phyloP scores from a whole-genome alignment of 2,329 filamentous ascomycete genomes.

The Apiospora malaysiana region DNA sequence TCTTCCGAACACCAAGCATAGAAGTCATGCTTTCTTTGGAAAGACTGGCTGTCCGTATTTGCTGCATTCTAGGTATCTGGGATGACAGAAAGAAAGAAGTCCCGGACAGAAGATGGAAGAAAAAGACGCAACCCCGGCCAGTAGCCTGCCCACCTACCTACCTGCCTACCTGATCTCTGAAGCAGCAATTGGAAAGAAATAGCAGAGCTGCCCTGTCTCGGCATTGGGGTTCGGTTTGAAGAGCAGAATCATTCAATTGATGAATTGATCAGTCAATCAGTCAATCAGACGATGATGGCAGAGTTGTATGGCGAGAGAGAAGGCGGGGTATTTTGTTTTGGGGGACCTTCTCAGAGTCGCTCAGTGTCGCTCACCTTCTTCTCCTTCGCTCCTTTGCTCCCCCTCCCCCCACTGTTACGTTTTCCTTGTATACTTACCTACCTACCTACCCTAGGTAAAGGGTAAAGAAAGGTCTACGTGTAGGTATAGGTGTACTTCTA shows the following conservation, averaged over 20 bases:
- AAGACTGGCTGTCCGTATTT: background rate
- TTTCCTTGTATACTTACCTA: background rate
- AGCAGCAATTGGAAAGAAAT: background rate
- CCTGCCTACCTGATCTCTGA: background rate
- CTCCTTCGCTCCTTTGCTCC: too few relatives aligned
- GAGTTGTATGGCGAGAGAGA: background rate
- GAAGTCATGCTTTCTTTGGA: background rate
- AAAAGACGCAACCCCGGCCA: too few relatives aligned
- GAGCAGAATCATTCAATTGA: background rate
- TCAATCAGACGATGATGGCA: constrained; percentile 3
- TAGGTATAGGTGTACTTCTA: background rate
- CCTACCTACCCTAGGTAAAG: too few relatives aligned
- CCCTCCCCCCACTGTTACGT: background rate
- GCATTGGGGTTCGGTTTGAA: background rate
- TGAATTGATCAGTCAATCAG: too few relatives aligned
- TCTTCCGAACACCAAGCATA: background rate
- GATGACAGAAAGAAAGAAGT: background rate
- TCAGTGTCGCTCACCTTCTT: too few relatives aligned
- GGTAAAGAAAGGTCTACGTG: too few relatives aligned
- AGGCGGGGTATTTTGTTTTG: constrained; percentile 1
- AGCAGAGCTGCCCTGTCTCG: too few relatives aligned
- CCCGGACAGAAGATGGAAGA: too few relatives aligned
- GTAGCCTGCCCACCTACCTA: too few relatives aligned
- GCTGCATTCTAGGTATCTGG: background rate
- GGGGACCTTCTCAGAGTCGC: background rate